These are phyloP conservation scores for Coemansia sp. DNA, from an alignment of 192 early-diverging fungal species.

Conservation along the genomic window DNA sequence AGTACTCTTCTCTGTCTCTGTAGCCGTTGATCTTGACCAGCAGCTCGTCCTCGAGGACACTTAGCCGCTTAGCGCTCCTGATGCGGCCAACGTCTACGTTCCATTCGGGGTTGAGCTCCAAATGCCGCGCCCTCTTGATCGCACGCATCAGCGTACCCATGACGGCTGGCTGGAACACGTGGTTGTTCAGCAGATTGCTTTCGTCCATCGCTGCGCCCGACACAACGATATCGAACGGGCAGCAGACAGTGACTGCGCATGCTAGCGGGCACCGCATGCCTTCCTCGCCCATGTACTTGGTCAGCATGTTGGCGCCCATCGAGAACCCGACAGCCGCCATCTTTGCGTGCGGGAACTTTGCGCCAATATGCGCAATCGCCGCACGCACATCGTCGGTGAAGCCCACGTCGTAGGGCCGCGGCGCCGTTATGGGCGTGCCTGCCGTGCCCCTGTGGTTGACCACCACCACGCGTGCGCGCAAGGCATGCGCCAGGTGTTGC, in stretches of 20 bases:
- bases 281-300: slow-evolving; percentile 85
- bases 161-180: slow-evolving; percentile 62
- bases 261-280: slow-evolving; percentile 67
- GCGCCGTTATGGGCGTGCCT: slow-evolving; percentile 69
- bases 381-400: slow-evolving; percentile 73
- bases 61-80: slow-evolving; percentile 61
- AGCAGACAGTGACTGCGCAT: slow-evolving; percentile 76
- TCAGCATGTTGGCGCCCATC: slow-evolving; percentile 89
- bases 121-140: slow-evolving; percentile 44
- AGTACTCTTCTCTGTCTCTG: slow-evolving; percentile 79
- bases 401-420: slow-evolving; percentile 76
- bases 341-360: slow-evolving; percentile 59
- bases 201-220: slow-evolving; percentile 52
- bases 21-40: slow-evolving; percentile 72
- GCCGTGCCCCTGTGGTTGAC: slow-evolving; percentile 91
- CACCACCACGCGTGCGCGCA: slow-evolving; percentile 69
- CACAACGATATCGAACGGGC: slow-evolving; percentile 80
- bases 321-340: slow-evolving; percentile 86
- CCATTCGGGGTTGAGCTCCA: slow-evolving; percentile 35
- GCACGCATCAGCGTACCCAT: slow-evolving; percentile 58
- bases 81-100: slow-evolving; percentile 58
- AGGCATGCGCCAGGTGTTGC: slow-evolving; percentile 54
- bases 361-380: slow-evolving; percentile 16
- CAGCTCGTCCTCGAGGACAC: slow-evolving; percentile 77
- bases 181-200: slow-evolving; percentile 58